A percentile compares a stretch with the other conserved stretches of the same genome.
phyloP scores from a whole-genome alignment of 148 eudicot genomes.

The Chenopodium berlandieri region DNA sequence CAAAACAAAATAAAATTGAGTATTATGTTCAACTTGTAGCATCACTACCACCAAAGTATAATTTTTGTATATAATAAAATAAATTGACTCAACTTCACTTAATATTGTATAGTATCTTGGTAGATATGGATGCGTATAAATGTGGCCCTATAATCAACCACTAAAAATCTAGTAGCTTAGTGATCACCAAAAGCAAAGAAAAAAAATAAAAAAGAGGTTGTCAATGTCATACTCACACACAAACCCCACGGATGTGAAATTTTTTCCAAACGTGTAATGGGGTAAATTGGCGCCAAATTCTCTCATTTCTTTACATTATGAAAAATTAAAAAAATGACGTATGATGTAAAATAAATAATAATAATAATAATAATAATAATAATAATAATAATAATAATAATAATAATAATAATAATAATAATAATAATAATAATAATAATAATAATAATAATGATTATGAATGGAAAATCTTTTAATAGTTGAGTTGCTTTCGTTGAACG shows the following conservation, averaged over 20 bases:
- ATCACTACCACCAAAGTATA: too few species aligned
- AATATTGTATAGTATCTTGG: not conserved
- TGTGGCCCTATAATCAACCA: constrained; percentile 4
- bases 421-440: too few species aligned
- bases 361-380: constrained; percentile 5
- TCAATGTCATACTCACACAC: not conserved
- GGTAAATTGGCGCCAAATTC: constrained; percentile 23
- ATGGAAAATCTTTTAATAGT: not conserved
- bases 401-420: too few species aligned
- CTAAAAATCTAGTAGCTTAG: not conserved
- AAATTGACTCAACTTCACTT: too few species aligned
- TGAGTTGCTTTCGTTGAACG: constrained; percentile 26
- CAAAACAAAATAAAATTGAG: too few species aligned
- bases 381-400: too few species aligned
- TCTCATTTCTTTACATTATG: not conserved
- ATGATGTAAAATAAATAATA: constrained; percentile 12
- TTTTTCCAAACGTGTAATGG: constrained; percentile 17
- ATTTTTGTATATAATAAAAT: too few species aligned
- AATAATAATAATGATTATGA: not conserved
- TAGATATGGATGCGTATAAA: not conserved
- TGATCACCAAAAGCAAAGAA: constrained; percentile 14
- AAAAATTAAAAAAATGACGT: constrained; percentile 4
- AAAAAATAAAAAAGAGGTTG: not conserved
- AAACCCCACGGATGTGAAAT: constrained; percentile 1
- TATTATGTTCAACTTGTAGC: too few species aligned